Evolutionary conservation across 345 rosid species (phyloP), one percentile per base, ranked within the genome.

Genomic region (Luvunga scandens): DNA sequence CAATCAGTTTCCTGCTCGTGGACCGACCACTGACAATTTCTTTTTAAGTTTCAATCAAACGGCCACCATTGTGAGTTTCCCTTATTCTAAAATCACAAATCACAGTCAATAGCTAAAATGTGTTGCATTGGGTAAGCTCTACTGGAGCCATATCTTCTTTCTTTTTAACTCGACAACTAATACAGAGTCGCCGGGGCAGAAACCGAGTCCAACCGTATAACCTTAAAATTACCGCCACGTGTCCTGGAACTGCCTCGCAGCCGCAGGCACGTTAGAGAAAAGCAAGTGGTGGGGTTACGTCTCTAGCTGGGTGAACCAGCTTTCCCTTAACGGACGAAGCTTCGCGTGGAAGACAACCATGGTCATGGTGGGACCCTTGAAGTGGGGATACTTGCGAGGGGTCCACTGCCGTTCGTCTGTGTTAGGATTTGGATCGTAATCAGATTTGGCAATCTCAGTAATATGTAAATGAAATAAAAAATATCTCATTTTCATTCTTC

Each of bases 311-410:
- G 9, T 8, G 21, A 5, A 0, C 55, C 45, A 67, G 16, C 50
- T 45, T 13, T 45, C 1, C 50, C 48, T 34, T 36, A 66, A 60
- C 69, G 79, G 73, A 22, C 21, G 66, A 69, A 71, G 76, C 83
- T 77, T 80, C 42, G 85, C 85, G 81, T 81, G 81, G 72, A 81
- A 73, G 83, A 48, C 81, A 81, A 48, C 9, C 82, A 64, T 64
- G 30, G 72, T 59, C 69, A 1, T 53, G 22, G 57, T 6, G 81
- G 80, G 53, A 39, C 70, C 38, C 6, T 6, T 0, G 45, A 30
- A 7, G 16, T 6, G 25, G 34, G 36, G 27, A 1, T 6, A 16
- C n/a, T 53, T 9, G 10, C 1, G 30, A 22, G 25, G 62, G 61
- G 39, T 30, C 16, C 38, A 7, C 48, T 34, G 34, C 2, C 9